Base-by-base conservation (phyloP, 345 rosid genomes). In the Salix purpurea region DNA sequence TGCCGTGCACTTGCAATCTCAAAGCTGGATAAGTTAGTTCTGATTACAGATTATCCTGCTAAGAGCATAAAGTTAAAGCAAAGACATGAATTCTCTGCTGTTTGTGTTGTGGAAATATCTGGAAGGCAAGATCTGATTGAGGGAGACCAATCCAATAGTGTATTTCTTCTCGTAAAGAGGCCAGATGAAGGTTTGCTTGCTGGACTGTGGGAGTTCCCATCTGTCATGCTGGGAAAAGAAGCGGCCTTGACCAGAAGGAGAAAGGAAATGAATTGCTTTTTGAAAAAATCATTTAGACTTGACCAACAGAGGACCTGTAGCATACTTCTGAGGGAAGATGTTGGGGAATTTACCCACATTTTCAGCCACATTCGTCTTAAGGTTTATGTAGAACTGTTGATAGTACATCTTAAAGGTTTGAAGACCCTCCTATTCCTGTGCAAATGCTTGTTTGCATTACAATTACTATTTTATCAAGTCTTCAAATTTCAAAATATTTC, bases 121-220 rank as follows among this genome's bases (percentile, higher is more conserved):
- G 84, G 83, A 78, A 80, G 78, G 70, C 54, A 72, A 16, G 77
- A 76, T 76, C 13, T 36, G 52, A 73, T 39, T 13, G 80, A 76
- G 62, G 70, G 61, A 74, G 82, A 76, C 40, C 81, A 83, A 79
- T 66, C 90, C 60, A 86, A 84, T 70, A 86, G 94, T 69, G 80
- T 74, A 67, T 90, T 87, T 86, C 89, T 93, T 87, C 89, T 95
- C 4, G 86, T 93, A 68, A 93, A 88, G 81, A 91, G 97, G 84
- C 97, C 97, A 42, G 86, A 90, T 64, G 91, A 81, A 68, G 97
- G 99, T 67, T 83, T 95, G 79, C 99, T 95, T 79, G 97, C 97
- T 71, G 97, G 99, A 80, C 96, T 95, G 44, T 93, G 97, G 99
- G 99, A 95, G 88, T 95, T 95, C 76, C 97, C 99, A 44, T 85